A percentile compares a stretch with the other conserved stretches of the same genome.
Conservation (phyloP, 2,329 filamentous ascomycete species). For the Aspergillus ochraceus region DNA sequence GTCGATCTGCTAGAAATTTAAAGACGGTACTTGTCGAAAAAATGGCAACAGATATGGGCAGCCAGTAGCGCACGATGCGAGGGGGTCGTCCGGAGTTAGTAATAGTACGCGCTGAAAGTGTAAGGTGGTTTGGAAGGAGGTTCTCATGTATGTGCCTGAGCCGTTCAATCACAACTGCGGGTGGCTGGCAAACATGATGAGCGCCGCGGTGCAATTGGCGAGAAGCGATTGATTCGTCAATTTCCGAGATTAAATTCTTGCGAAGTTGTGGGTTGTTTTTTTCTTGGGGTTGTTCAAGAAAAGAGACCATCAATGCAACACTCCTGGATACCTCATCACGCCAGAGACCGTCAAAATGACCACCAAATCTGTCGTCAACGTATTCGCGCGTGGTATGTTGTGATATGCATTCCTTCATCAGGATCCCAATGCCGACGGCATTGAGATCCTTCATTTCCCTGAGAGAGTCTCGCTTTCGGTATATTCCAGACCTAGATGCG, state of each 20-base stretch:
- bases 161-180: constrained; percentile 34
- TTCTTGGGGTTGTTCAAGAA: constrained; percentile 69
- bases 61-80: constrained; percentile 79
- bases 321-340: constrained; percentile 77
- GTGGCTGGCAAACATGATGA: constrained; percentile 37
- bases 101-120: constrained; percentile 57
- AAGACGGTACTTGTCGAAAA: constrained; percentile 87
- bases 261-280: constrained; percentile 59
- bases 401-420: constrained; percentile 81
- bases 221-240: constrained; percentile 58
- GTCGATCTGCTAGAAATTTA: constrained; percentile 70
- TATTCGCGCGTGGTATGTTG: constrained; percentile 62
- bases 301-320: constrained; percentile 81
- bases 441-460: constrained; percentile 75
- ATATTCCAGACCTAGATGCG: constrained; percentile 70
- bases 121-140: constrained; percentile 67
- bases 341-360: constrained; percentile 53
- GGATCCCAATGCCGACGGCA: constrained; percentile 79
- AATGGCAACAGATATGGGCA: constrained; percentile 69
- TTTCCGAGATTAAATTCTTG: constrained; percentile 54
- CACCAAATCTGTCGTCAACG: constrained; percentile 47
- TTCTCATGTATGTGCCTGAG: constrained; percentile 62
- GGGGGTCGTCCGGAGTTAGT: constrained; percentile 73
- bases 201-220: constrained; percentile 1
- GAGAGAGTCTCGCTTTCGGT: constrained; percentile 70